phyloP scores from a whole-genome alignment of 1,139 yeast genomes.

The Debaryomyces coudertii region DNA sequence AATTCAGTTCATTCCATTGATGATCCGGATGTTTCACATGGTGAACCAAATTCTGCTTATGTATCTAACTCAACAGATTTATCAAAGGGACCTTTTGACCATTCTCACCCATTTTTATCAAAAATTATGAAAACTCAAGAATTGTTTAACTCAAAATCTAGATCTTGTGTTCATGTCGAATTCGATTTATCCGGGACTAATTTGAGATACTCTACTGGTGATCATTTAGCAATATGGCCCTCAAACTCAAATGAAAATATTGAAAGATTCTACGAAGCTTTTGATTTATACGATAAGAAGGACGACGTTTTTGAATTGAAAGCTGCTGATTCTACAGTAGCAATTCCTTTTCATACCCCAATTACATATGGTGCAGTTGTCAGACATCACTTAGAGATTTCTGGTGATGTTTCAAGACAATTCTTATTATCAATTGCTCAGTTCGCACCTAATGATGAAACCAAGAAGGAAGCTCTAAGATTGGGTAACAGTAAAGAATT shows the following conservation, averaged over 20 bases:
- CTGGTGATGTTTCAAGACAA: slow-evolving; percentile 94
- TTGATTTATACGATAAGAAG: slow-evolving; percentile 59
- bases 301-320: slow-evolving; percentile 65
- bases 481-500: slow-evolving; percentile 69
- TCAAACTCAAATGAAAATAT: slow-evolving; percentile 82
- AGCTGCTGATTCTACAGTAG: slow-evolving; percentile 73
- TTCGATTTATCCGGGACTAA: slow-evolving; percentile 77
- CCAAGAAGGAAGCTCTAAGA: slow-evolving; percentile 53
- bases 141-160: slow-evolving; percentile 64
- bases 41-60: slow-evolving; percentile 81
- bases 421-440: slow-evolving; percentile 74
- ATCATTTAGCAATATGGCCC: slow-evolving; percentile 94
- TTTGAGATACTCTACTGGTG: slow-evolving; percentile 90
- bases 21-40: slow-evolving; percentile 61
- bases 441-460: slow-evolving; percentile 73
- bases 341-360: slow-evolving; percentile 84
- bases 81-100: slow-evolving; percentile 78
- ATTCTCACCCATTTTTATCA: slow-evolving; percentile 82
- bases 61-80: slow-evolving; percentile 42
- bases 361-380: slow-evolving; percentile 86
- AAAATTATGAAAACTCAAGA: slow-evolving; percentile 65
- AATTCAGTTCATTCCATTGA: slow-evolving; percentile 34
- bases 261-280: slow-evolving; percentile 60
- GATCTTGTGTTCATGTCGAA: slow-evolving; percentile 90
- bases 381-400: slow-evolving; percentile 86